Evolutionary conservation across 805 yeast species (phyloP).

Genomic region (Candida vaughaniae): DNA sequence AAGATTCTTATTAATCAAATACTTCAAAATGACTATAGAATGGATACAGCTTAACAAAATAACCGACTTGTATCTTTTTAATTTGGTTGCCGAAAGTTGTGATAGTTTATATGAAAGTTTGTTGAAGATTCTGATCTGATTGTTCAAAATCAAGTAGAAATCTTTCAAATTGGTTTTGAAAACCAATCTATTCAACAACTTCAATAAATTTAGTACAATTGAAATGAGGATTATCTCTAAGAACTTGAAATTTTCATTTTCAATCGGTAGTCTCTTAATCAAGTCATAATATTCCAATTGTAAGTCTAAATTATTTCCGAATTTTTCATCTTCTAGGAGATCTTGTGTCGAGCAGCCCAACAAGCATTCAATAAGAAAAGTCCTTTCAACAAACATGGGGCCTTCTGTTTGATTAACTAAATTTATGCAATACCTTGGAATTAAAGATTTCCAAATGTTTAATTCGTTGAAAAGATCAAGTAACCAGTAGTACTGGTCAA

Average conservation of each 20-base stretch:
- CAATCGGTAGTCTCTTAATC: slow-evolving; percentile 3
- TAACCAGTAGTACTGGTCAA: slow-evolving; percentile 38
- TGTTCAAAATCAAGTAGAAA: slow-evolving; percentile 18
- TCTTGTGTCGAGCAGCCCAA: slow-evolving; percentile 25
- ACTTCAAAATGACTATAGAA: slow-evolving; percentile 29
- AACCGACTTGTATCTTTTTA: slow-evolving; percentile 17
- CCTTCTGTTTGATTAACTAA: slow-evolving; percentile 8
- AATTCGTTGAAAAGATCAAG: slow-evolving; percentile 41
- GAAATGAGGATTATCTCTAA: slow-evolving; percentile 33
- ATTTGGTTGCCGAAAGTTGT: slow-evolving; percentile 8
- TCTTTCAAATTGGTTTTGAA: not conserved
- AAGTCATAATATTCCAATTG: slow-evolving; percentile 20
- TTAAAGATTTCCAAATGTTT: slow-evolving; percentile 33
- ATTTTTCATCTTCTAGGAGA: slow-evolving; percentile 5
- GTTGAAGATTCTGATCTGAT: slow-evolving; percentile 33
- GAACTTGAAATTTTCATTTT: slow-evolving; percentile 10
- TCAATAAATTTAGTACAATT: slow-evolving; percentile 27
- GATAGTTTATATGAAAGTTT: slow-evolving; percentile 22
- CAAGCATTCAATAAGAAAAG: slow-evolving; percentile 29
- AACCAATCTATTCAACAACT: slow-evolving; percentile 17
- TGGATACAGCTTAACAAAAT: slow-evolving; percentile 29
- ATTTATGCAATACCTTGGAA: slow-evolving; percentile 33
- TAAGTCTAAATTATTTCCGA: slow-evolving; percentile 12
- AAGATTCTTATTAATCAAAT: slow-evolving; percentile 20
- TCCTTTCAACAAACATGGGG: slow-evolving; percentile 1